Evolutionary conservation across 176 grass and related monocot genomes (phyloP).

Genomic region (Ananas comosus): DNA sequence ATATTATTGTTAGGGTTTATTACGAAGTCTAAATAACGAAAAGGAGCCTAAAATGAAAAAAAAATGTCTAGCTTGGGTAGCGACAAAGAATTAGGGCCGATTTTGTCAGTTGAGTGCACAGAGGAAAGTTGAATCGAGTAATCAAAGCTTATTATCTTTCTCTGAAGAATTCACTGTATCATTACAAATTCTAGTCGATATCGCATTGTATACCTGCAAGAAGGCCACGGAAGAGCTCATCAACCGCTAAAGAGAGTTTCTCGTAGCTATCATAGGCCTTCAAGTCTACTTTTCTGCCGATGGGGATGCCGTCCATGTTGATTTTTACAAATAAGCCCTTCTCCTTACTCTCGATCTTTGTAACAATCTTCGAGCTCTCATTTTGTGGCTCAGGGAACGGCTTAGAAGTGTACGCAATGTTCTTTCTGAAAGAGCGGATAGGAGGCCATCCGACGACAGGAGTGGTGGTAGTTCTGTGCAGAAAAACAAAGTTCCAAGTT

Average conservation of each 20-base stretch:
- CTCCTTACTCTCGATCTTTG: slow-evolving; percentile 24
- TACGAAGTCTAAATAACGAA: neutral
- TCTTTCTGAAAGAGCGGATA: slow-evolving; percentile 70
- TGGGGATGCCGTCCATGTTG: slow-evolving; percentile 67
- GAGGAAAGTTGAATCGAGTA: neutral
- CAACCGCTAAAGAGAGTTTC: slow-evolving; percentile 36
- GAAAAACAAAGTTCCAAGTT: neutral
- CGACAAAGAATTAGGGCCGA: neutral
- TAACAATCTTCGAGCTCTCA: neutral
- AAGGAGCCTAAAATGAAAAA: neutral
- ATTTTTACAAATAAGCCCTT: slow-evolving; percentile 54
- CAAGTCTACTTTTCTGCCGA: slow-evolving; percentile 57
- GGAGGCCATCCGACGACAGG: slow-evolving; percentile 86
- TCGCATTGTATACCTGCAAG: slow-evolving; percentile 33
- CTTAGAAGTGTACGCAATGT: slow-evolving; percentile 43
- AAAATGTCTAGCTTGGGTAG: neutral
- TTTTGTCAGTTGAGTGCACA: neutral
- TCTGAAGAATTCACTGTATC: neutral
- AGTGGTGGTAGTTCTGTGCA: slow-evolving; percentile 31
- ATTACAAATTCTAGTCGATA: neutral
- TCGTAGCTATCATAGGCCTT: slow-evolving; percentile 36
- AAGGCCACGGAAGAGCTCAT: slow-evolving; percentile 42
- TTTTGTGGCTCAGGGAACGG: slow-evolving; percentile 27
- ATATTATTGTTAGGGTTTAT: too few relatives aligned
- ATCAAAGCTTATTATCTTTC: neutral